These are phyloP conservation scores for Mycena crocata DNA, from an alignment of 768 basidiomycete genomes.

Conservation along the genomic window DNA sequence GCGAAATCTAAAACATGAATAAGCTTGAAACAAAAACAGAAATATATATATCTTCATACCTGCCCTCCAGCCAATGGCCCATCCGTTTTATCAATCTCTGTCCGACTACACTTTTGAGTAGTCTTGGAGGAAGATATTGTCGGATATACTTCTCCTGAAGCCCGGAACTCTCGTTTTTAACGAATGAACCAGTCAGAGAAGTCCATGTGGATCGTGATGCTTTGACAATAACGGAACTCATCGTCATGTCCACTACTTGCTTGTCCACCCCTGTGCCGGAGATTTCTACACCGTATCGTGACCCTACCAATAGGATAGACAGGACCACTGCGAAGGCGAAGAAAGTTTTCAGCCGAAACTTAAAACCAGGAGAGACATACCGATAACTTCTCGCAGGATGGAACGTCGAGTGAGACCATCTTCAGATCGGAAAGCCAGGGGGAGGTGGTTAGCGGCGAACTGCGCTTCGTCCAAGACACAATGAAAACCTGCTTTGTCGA, in stretches of 20 bases:
- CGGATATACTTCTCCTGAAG: background rate
- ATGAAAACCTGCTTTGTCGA: background rate
- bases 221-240: background rate
- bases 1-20: background rate
- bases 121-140: background rate
- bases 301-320: no score
- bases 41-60: background rate
- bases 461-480: background rate
- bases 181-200: background rate
- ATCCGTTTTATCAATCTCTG: background rate
- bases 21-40: background rate
- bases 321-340: no score
- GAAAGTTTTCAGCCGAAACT: no score
- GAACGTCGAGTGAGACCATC: background rate
- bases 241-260: background rate
- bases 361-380: no score
- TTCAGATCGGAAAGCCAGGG: background rate
- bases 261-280: background rate
- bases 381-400: background rate
- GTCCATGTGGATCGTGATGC: background rate
- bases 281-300: background rate
- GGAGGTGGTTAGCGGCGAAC: background rate
- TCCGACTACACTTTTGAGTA: background rate
- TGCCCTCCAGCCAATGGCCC: background rate
- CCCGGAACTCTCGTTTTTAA: background rate